Conservation (phyloP, 2,329 filamentous ascomycete species). For the Beauveria sp. region DNA sequence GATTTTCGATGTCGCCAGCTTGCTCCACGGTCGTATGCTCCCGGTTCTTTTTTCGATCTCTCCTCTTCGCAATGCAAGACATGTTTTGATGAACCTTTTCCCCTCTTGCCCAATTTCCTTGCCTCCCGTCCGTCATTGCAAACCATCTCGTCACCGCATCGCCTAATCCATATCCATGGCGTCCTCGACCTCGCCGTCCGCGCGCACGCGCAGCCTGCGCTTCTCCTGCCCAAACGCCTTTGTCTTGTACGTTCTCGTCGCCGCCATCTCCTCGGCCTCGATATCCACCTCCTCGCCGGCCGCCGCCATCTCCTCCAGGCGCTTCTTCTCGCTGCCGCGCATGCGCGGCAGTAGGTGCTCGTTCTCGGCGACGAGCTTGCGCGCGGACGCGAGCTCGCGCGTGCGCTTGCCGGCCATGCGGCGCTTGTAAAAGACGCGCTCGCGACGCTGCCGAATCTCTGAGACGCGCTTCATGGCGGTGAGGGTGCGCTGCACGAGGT, state of each 20-base stretch:
- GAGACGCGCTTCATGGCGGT: constrained; percentile 85
- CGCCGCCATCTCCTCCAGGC: constrained; percentile 48
- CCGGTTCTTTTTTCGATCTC: background rate
- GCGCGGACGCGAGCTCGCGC: constrained; percentile 68
- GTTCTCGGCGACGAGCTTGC: constrained; percentile 85
- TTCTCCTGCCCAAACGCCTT: constrained; percentile 37
- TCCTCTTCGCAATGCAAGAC: background rate
- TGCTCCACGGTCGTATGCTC: constrained; percentile 2
- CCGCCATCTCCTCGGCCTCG: constrained; percentile 27
- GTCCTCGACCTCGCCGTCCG: constrained; percentile 28
- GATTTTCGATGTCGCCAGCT: background rate
- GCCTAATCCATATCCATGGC: constrained; percentile 14
- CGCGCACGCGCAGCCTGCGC: constrained; percentile 29
- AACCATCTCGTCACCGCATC: background rate
- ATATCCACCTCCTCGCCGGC: constrained; percentile 43
- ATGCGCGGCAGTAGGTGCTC: constrained; percentile 80
- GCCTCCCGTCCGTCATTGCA: background rate
- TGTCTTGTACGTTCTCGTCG: constrained; percentile 21
- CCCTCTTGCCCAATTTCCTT: background rate
- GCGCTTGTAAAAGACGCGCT: constrained; percentile 89
- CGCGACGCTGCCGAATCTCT: constrained; percentile 76
- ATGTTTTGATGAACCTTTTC: background rate
- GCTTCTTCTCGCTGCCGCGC: constrained; percentile 54
- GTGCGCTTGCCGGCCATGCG: constrained; percentile 88
- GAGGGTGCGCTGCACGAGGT: constrained; percentile 79